Percentiles rank a stretch among this genome's conserved stretches.
phyloP scores from a whole-genome alignment of 1,284 basidiomycete genomes.

The Rhizopogon parksii region DNA sequence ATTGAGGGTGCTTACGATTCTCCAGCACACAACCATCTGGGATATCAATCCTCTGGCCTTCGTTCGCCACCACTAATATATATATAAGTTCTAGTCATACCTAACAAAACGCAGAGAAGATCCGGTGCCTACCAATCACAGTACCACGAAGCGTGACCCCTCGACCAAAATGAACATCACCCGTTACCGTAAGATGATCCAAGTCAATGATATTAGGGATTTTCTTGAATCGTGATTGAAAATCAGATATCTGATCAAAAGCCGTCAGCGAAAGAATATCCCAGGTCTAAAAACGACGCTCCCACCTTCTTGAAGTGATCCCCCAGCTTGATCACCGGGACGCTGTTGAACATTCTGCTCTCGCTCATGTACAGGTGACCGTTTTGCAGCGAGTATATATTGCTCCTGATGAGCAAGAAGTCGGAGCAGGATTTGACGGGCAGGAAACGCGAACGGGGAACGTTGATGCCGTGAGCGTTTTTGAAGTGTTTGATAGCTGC shows the following conservation, averaged over 20 bases:
- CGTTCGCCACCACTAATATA: slow-evolving; percentile 65
- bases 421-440: slow-evolving; percentile 88
- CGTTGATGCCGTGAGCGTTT: slow-evolving; percentile 91
- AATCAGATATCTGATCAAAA: slow-evolving; percentile 75
- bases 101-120: neutral
- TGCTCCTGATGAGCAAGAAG: slow-evolving; percentile 87
- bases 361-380: slow-evolving; percentile 88
- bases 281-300: neutral
- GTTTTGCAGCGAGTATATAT: slow-evolving; percentile 90
- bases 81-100: neutral
- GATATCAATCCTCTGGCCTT: slow-evolving; percentile 88
- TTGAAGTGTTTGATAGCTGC: slow-evolving; percentile 95
- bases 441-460: slow-evolving; percentile 91
- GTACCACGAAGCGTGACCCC: slow-evolving; percentile 80
- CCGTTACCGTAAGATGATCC: slow-evolving; percentile 91
- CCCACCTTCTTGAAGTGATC: slow-evolving; percentile 76
- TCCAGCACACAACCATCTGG: slow-evolving; percentile 89
- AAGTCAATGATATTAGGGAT: slow-evolving; percentile 87
- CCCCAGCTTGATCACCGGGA: slow-evolving; percentile 92
- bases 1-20: slow-evolving; percentile 52
- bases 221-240: slow-evolving; percentile 93
- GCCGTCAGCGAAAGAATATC: neutral
- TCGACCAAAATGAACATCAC: slow-evolving; percentile 89
- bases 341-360: slow-evolving; percentile 81
- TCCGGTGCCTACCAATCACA: slow-evolving; percentile 52